Conservation (phyloP, 352 stramenopile species). For the Globisporangium irregulare region DNA sequence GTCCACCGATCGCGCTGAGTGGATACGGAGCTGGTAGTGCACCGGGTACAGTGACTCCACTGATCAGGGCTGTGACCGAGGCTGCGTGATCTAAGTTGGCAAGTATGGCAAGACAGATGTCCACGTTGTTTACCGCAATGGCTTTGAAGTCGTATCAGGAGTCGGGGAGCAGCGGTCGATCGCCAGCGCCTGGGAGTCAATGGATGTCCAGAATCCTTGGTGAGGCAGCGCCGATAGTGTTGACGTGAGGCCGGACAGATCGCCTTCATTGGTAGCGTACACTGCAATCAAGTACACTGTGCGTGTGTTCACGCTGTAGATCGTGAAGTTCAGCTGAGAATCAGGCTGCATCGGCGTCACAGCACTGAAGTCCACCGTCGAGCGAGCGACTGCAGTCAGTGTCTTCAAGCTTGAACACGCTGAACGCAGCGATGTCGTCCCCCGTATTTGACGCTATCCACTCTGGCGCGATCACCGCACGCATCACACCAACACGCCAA, state of each 20-base stretch:
- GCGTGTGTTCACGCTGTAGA: conserved; percentile 12
- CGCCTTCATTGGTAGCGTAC: conserved; percentile 6
- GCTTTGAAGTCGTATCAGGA: conserved; percentile 52
- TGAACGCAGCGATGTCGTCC: conserved; percentile 11
- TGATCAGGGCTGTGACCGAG: conserved; percentile 25
- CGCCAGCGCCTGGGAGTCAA: conserved; percentile 19
- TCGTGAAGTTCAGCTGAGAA: neutral
- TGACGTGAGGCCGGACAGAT: conserved; percentile 6
- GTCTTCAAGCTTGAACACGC: neutral
- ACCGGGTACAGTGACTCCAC: conserved; percentile 29
- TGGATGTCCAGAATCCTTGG: conserved; percentile 35
- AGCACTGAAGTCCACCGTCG: conserved; percentile 7
- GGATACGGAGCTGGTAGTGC: conserved; percentile 45
- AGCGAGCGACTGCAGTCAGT: conserved; percentile 8
- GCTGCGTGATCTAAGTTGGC: conserved; percentile 16
- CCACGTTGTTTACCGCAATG: conserved; percentile 42
- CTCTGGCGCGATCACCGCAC: conserved; percentile 3
- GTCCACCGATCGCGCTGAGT: conserved; percentile 40
- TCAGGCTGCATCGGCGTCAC: neutral
- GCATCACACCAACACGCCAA: neutral
- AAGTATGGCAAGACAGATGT: conserved; percentile 35
- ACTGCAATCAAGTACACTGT: conserved; percentile 7
- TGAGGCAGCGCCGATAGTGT: conserved; percentile 20
- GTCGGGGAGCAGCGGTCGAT: conserved; percentile 27
- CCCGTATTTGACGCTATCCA: conserved; percentile 7